Percentiles rank a stretch among this genome's conserved stretches.
Conservation (phyloP, 2,329 filamentous ascomycete species). For the Didymella glomerata region DNA sequence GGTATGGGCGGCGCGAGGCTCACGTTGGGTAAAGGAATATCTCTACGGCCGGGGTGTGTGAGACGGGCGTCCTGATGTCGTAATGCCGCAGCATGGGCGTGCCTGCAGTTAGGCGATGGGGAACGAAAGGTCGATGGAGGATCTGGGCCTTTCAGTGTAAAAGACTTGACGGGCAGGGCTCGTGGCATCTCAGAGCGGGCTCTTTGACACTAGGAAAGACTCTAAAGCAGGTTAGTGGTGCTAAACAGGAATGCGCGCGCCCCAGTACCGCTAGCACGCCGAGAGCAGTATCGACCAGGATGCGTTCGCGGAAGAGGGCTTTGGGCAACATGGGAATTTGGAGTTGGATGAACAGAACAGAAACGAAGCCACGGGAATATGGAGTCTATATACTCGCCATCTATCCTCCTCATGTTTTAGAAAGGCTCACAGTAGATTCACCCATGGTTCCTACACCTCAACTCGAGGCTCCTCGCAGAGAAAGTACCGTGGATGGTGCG, state of each 20-base stretch:
- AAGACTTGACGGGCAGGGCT: conserved; percentile 38
- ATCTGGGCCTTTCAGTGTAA: conserved; percentile 38
- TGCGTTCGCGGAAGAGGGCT: conserved; percentile 11
- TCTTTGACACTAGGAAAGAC: conserved; percentile 36
- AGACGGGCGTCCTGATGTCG: conserved; percentile 33
- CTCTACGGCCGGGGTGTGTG: conserved; percentile 27
- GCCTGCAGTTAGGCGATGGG: conserved; percentile 29
- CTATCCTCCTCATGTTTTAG: background rate
- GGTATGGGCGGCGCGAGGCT: conserved; percentile 28
- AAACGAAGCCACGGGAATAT: background rate
- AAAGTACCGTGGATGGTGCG: conserved; percentile 11
- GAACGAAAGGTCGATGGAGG: conserved; percentile 29
- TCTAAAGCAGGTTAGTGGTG: conserved; percentile 27
- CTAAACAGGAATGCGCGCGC: conserved; percentile 35
- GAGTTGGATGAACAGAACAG: background rate
- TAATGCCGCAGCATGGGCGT: conserved; percentile 33
- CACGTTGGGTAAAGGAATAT: conserved; percentile 22
- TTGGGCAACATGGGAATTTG: conserved; percentile 1
- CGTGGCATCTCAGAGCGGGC: conserved; percentile 34
- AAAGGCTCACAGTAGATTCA: background rate
- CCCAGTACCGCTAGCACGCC: conserved; percentile 22
- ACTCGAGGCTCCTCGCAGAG: conserved; percentile 1
- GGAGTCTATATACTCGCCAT: background rate
- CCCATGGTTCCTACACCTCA: background rate
- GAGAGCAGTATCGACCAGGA: conserved; percentile 22